Evolutionary conservation across 305 asterid genomes (phyloP).

Genomic region (Salvia sclarea): DNA sequence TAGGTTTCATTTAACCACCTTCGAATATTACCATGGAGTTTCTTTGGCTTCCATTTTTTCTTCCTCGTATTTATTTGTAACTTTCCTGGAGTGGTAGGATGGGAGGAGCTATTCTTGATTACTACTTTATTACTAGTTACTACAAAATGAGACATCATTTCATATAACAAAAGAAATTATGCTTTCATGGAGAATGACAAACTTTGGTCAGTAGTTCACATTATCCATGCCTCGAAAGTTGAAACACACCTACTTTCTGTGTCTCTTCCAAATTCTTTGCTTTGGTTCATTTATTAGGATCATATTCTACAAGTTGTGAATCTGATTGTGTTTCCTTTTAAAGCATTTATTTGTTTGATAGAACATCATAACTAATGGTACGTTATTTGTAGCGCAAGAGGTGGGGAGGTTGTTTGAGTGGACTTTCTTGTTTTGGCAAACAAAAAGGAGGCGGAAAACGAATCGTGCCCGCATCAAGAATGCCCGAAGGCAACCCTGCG

Average conservation of each 20-base stretch:
- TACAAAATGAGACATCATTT: neutral
- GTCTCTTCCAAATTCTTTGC: neutral
- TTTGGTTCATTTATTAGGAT: neutral
- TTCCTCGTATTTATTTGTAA: neutral
- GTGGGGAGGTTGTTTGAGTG: conserved; percentile 91
- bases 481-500: conserved; percentile 61
- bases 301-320: neutral
- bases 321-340: conserved; percentile 23
- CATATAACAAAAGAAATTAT: neutral
- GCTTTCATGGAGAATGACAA: neutral
- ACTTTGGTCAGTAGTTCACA: neutral
- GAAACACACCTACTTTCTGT: neutral
- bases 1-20: conserved; percentile 6
- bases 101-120: neutral
- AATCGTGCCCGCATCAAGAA: conserved; percentile 84
- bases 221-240: neutral
- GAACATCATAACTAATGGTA: conserved; percentile 14
- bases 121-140: neutral
- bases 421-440: conserved; percentile 80
- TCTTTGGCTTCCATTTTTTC: neutral
- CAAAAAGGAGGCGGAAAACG: conserved; percentile 96
- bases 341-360: neutral
- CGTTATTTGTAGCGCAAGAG: conserved; percentile 68
- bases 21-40: neutral
- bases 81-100: neutral